Conservation (phyloP, 192 early-diverging fungal species). For the Pilaira anomala region DNA sequence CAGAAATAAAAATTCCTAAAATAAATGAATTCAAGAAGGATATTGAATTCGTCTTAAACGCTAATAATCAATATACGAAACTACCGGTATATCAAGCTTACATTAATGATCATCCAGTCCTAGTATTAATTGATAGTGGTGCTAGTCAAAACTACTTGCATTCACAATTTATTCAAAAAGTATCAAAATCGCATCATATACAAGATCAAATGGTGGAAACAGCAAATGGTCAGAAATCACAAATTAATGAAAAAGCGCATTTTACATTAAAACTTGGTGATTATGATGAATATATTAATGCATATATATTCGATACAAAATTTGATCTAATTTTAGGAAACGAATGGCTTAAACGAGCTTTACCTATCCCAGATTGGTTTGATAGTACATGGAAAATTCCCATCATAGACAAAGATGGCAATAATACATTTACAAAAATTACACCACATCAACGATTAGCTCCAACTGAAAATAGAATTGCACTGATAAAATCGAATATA, state of each 20-base stretch:
- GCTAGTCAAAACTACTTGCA: constrained; percentile 2
- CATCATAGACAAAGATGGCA: background rate
- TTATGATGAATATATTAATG: background rate
- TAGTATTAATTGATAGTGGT: background rate
- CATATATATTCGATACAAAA: constrained; percentile 5
- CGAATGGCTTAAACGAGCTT: background rate
- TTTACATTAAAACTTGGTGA: background rate
- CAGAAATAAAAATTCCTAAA: too few relatives aligned
- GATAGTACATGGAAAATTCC: background rate
- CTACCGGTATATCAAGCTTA: background rate
- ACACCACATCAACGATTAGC: background rate
- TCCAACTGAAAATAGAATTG: background rate
- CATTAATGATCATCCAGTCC: background rate
- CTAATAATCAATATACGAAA: background rate
- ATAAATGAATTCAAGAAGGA: too few relatives aligned
- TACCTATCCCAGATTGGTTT: constrained; percentile 1
- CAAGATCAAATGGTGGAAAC: background rate
- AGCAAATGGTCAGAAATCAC: background rate
- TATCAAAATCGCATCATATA: background rate
- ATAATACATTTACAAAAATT: background rate
- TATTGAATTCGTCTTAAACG: background rate
- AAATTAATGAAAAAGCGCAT: background rate
- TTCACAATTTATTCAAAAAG: background rate
- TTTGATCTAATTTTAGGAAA: constrained; percentile 1
- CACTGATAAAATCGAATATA: background rate